phyloP scores from a whole-genome alignment of 2,329 filamentous ascomycete genomes.

The Clarireedia monteithiana region DNA sequence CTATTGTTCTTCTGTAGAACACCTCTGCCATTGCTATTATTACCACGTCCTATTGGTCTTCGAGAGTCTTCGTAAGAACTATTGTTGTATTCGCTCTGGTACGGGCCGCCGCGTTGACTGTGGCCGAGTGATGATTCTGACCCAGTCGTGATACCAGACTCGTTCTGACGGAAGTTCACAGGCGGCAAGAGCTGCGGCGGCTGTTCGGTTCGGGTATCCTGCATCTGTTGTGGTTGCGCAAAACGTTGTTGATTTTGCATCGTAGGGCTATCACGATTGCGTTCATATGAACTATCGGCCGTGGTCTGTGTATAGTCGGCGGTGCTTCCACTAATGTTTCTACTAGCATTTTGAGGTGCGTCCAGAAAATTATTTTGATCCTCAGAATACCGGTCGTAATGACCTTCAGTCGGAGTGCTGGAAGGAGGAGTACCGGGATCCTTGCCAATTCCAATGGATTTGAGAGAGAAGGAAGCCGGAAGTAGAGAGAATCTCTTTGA shows the following conservation, averaged over 20 bases:
- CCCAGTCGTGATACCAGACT: constrained; percentile 24
- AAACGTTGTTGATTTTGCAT: constrained; percentile 36
- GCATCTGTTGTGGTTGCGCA: constrained; percentile 30
- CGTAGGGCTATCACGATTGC: constrained; percentile 25
- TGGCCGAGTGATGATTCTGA: constrained; percentile 26
- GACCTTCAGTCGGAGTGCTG: constrained; percentile 16
- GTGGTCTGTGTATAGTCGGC: constrained; percentile 13
- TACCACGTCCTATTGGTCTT: constrained; percentile 18
- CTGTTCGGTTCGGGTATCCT: constrained; percentile 16
- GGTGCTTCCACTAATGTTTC: constrained; percentile 21
- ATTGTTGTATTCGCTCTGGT: constrained; percentile 17
- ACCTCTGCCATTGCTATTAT: constrained; percentile 29
- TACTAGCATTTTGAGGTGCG: constrained; percentile 16
- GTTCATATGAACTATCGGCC: constrained; percentile 24
- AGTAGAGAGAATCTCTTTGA: constrained; percentile 62
- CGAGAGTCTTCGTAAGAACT: constrained; percentile 18
- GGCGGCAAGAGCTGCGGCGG: constrained; percentile 23
- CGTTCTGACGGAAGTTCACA: constrained; percentile 24
- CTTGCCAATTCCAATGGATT: constrained; percentile 53
- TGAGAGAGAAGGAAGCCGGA: constrained; percentile 55
- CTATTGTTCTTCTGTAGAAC: constrained; percentile 80
- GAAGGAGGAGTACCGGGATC: constrained; percentile 31
- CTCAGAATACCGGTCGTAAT: constrained; percentile 21
- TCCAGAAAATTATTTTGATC: constrained; percentile 19
- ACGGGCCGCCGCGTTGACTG: constrained; percentile 14